phyloP scores from a whole-genome alignment of 2,329 filamentous ascomycete species.

The Fusarium neocosmosporiellum region DNA sequence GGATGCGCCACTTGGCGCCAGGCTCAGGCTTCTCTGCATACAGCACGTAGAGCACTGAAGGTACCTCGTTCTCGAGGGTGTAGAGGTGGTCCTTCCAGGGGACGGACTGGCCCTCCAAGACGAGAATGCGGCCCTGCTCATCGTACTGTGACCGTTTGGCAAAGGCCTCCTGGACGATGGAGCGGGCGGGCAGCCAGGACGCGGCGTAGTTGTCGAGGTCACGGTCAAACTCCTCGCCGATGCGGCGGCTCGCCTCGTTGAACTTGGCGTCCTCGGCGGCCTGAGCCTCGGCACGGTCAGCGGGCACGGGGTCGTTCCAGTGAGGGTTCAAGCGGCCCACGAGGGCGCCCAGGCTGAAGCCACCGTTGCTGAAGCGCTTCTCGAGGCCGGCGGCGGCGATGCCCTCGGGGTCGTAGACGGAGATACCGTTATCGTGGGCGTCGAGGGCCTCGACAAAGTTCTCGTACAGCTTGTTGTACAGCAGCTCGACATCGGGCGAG shows the following conservation, averaged over 20 bases:
- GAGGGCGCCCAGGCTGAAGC: slow-evolving; percentile 85
- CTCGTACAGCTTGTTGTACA: slow-evolving; percentile 91
- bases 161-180: slow-evolving; percentile 82
- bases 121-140: slow-evolving; percentile 80
- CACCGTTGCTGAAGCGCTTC: slow-evolving; percentile 86
- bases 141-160: slow-evolving; percentile 75
- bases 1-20: slow-evolving; percentile 90
- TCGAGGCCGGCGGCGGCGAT: slow-evolving; percentile 77
- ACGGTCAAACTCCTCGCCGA: slow-evolving; percentile 88
- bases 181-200: slow-evolving; percentile 89
- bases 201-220: slow-evolving; percentile 80
- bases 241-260: slow-evolving; percentile 78
- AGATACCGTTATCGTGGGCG: slow-evolving; percentile 96
- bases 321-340: slow-evolving; percentile 84
- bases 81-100: slow-evolving; percentile 99
- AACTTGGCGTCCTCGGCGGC: slow-evolving; percentile 85
- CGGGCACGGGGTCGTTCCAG: slow-evolving; percentile 75
- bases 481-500: slow-evolving; percentile 74
- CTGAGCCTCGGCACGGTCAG: slow-evolving; percentile 68
- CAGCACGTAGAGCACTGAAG: slow-evolving; percentile 81
- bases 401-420: slow-evolving; percentile 78
- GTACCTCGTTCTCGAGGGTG: slow-evolving; percentile 76
- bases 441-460: slow-evolving; percentile 96
- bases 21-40: slow-evolving; percentile 85
- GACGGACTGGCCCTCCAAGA: slow-evolving; percentile 80